These are phyloP conservation scores for Cryptococcus maquisensis DNA, from an alignment of 1,284 basidiomycete species.

Conservation along the genomic window DNA sequence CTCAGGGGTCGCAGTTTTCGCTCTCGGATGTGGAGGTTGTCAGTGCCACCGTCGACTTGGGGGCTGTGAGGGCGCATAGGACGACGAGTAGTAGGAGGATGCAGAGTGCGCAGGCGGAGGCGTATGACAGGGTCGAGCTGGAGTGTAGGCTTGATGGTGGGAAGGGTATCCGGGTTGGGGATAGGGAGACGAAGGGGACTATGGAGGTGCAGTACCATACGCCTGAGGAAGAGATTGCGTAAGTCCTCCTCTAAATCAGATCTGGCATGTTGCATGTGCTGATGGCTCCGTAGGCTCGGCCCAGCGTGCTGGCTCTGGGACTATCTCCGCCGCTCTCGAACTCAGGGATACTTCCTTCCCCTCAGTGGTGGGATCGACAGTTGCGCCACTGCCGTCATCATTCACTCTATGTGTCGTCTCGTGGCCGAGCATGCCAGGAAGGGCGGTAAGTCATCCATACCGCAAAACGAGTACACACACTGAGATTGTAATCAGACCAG, in stretches of 20 bases:
- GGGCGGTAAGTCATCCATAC: conserved; percentile 57
- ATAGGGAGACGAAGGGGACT: conserved; percentile 56
- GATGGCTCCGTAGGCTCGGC: conserved; percentile 62
- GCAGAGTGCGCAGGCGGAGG: conserved; percentile 73
- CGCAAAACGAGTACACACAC: neutral
- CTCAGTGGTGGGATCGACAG: conserved; percentile 97
- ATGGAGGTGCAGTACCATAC: conserved; percentile 70
- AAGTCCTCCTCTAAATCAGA: conserved; percentile 49
- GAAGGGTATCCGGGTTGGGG: conserved; percentile 61
- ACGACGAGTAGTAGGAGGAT: conserved; percentile 75
- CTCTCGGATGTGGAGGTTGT: conserved; percentile 93
- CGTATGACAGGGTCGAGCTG: conserved; percentile 73
- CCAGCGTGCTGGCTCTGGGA: conserved; percentile 99
- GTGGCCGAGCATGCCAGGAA: conserved; percentile 69
- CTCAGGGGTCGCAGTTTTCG: conserved; percentile 95
- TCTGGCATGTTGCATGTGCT: neutral
- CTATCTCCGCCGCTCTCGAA: conserved; percentile 87
- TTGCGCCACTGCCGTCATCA: conserved; percentile 92
- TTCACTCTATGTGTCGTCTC: conserved; percentile 91
- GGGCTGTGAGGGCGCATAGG: conserved; percentile 86
- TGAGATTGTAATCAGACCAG: conserved; percentile 55
- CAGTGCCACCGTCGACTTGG: conserved; percentile 89
- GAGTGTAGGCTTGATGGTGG: conserved; percentile 63
- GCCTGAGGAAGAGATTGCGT: conserved; percentile 98
- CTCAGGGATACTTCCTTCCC: conserved; percentile 93